Percentiles rank a stretch among this genome's conserved stretches.
These are phyloP conservation scores for Licmophora abbreviata DNA, from an alignment of 108 stramenopile species.

Conservation along the genomic window DNA sequence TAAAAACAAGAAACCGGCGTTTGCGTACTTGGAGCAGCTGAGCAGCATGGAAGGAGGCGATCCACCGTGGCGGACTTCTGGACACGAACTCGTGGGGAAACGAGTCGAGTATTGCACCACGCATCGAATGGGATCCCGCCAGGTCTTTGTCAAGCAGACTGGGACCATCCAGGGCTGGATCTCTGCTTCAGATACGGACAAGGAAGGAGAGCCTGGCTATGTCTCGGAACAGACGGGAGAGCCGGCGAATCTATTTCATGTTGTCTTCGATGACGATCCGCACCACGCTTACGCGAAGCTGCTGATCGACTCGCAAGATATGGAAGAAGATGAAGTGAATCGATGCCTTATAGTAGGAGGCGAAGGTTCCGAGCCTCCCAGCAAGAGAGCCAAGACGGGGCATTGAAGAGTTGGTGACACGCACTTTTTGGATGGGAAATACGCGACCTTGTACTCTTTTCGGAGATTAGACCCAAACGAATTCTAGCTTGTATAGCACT, in stretches of 20 bases:
- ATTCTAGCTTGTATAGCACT: too few relatives aligned
- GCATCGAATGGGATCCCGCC: slow-evolving; percentile 20
- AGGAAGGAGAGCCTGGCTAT: slow-evolving; percentile 77
- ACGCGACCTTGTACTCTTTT: too few relatives aligned
- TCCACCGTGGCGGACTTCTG: slow-evolving; percentile 71
- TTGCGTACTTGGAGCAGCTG: slow-evolving; percentile 21
- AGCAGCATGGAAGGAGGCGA: too few relatives aligned
- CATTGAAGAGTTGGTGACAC: too few relatives aligned
- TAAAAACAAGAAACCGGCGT: slow-evolving; percentile 56
- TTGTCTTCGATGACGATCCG: slow-evolving; percentile 59
- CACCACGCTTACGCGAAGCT: slow-evolving; percentile 21
- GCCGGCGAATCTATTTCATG: slow-evolving; percentile 69
- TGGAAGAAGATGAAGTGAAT: slow-evolving; percentile 80
- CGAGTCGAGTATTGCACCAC: slow-evolving; percentile 22
- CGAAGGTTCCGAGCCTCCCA: too few relatives aligned
- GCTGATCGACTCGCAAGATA: slow-evolving; percentile 44
- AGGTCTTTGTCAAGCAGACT: slow-evolving; percentile 33
- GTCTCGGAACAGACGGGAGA: slow-evolving; percentile 49
- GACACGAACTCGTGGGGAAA: slow-evolving; percentile 49
- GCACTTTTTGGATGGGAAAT: too few relatives aligned
- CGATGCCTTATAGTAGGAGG: too few relatives aligned
- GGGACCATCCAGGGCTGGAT: slow-evolving; percentile 72
- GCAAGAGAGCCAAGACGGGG: too few relatives aligned
- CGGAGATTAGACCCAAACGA: too few relatives aligned
- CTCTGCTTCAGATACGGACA: slow-evolving; percentile 64